phyloP scores from a whole-genome alignment of 768 basidiomycete genomes.

The Sarcomyxa edulis region DNA sequence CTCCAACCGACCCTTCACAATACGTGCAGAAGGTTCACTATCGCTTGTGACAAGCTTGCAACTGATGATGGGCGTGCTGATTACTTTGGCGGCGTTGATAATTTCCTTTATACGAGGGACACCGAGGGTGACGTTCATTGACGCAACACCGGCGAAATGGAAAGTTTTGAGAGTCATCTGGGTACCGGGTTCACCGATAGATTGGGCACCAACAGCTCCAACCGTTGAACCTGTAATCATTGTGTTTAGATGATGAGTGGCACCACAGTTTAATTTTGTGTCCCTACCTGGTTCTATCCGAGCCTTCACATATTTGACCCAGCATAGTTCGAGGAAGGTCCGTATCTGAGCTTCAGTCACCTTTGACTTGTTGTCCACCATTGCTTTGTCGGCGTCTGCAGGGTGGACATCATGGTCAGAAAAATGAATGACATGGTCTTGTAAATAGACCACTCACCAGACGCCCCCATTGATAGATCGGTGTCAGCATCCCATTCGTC shows the following conservation, averaged over 20 bases:
- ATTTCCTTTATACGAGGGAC: conserved; percentile 99
- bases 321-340: conserved; percentile 80
- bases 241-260: background rate
- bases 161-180: conserved; percentile 99
- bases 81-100: conserved; percentile 96
- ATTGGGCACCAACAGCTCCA: conserved; percentile 97
- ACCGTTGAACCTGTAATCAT: conserved; percentile 78
- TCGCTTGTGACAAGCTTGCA: conserved; percentile 83
- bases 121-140: conserved; percentile 99
- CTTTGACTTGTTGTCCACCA: conserved; percentile 87
- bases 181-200: conserved; percentile 98
- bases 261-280: background rate
- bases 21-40: conserved; percentile 92
- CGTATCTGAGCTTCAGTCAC: conserved; percentile 80
- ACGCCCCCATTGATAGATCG: conserved; percentile 72
- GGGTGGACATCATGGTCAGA: background rate
- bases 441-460: conserved; percentile 37
- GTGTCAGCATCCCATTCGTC: conserved; percentile 76
- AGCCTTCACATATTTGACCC: conserved; percentile 90
- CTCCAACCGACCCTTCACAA: conserved; percentile 94
- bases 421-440: conserved; percentile 2
- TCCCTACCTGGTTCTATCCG: conserved; percentile 87
- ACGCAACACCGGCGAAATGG: conserved; percentile 99
- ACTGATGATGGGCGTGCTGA: conserved; percentile 98
- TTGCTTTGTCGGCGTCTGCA: conserved; percentile 59